Evolutionary conservation across 768 basidiomycete species (phyloP).

Genomic region (Thelephora aurantiotincta): DNA sequence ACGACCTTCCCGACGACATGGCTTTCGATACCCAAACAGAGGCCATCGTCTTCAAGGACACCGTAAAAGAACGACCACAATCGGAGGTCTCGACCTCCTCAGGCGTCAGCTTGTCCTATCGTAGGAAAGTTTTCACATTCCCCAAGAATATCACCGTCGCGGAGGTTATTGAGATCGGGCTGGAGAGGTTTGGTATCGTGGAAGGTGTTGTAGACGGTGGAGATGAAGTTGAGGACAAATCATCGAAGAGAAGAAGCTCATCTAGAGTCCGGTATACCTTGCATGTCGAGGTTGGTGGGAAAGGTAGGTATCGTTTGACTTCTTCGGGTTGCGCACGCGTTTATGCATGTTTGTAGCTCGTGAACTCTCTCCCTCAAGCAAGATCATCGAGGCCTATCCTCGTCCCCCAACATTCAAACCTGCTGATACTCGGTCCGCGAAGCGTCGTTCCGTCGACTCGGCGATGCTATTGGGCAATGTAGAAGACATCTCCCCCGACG

Average conservation of each 20-base stretch:
- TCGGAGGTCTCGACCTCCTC: constrained; percentile 29
- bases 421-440: constrained; percentile 44
- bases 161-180: constrained; percentile 84
- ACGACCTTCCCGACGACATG: constrained; percentile 91
- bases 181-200: constrained; percentile 88
- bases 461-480: constrained; percentile 49
- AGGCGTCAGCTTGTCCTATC: constrained; percentile 41
- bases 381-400: constrained; percentile 71
- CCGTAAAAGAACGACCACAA: constrained; percentile 41
- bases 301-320: constrained; percentile 34
- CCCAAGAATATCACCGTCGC: constrained; percentile 93
- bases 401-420: constrained; percentile 59
- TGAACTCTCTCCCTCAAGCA: constrained; percentile 66
- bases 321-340: not conserved
- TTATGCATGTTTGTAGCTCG: constrained; percentile 36
- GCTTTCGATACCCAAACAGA: constrained; percentile 87
- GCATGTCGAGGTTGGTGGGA: constrained; percentile 37
- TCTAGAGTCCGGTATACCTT: constrained; percentile 77
- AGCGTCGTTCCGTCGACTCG: constrained; percentile 83
- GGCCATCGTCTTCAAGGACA: constrained; percentile 81
- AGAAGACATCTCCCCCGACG: constrained; percentile 68
- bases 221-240: constrained; percentile 93
- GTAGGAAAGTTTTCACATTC: constrained; percentile 80
- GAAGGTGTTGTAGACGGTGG: constrained; percentile 99
- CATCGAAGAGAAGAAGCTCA: constrained; percentile 64